Evolutionary conservation across 139 green algal species (phyloP), one percentile per base, ranked within the genome.

Genomic region (Micractinium sp.): DNA sequence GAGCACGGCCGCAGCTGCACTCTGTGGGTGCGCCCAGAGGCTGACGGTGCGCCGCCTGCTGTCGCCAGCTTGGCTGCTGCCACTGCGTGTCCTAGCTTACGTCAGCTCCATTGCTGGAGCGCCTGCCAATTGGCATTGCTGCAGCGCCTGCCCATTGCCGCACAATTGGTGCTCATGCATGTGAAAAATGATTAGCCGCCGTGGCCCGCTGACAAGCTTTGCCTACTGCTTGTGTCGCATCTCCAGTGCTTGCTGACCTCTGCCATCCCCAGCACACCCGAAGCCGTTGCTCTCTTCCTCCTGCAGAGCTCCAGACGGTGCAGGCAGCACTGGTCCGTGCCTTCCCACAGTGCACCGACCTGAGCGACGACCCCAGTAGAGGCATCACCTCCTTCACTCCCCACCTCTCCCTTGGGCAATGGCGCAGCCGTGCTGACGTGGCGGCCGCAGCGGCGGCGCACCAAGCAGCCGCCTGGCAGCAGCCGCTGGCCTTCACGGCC

Each of bases 381-480:
- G 87, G 90, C 82, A 95, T 96, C 56, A 86, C 82, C 0, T 39
- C 13, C 19, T 96, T 96, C 89, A 89, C 81, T n/a, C 93, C 94
- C 7, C 95, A 97, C 89, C 63, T 97, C 66, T 96, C 93, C 1
- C 73, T 97, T 78, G 95, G 95, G 1, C 95, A 96, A 90, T 95
- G 94, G 92, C 66, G 85, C 67, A 80, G 60, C 60, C 60, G 67
- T 16, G 76, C 69, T 0, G 66, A 67, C 2, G 89, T 82, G 56
- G 84, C 83, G 38, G 75, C 93, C 41, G 38, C 75, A 0, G 94
- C 91, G 18, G 87, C 60, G 3, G 67, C 81, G 71, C 41, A 87
- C 33, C 56, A 85, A 0, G 71, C 53, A 20, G 53, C 53, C 33
- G 13, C 25, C 39, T 90, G 89, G 89, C 20, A 38, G 67, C 9